Evolutionary conservation across 345 rosid species (phyloP).

Genomic region (Citrus unshiu): DNA sequence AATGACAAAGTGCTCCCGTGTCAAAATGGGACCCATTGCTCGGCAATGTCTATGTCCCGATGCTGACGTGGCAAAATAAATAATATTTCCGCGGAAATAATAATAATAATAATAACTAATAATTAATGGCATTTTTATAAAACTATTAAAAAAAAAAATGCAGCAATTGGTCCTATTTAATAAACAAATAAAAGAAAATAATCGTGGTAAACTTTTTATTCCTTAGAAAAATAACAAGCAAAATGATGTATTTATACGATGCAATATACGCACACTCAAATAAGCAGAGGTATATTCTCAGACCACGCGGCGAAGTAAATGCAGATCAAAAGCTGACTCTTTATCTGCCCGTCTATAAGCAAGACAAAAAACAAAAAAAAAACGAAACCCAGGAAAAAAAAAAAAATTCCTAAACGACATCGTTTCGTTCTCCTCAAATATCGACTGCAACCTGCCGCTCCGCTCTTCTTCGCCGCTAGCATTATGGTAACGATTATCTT

Average conservation of each 20-base stretch:
- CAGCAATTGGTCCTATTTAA: too few species aligned
- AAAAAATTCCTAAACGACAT: background rate
- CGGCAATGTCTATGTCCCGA: too few species aligned
- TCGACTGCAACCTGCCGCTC: background rate
- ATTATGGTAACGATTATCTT: background rate
- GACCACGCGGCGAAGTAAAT: background rate
- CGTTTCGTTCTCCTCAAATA: background rate
- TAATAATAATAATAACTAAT: too few species aligned
- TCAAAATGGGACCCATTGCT: background rate
- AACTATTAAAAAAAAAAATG: too few species aligned
- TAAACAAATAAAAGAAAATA: too few species aligned
- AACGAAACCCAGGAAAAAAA: background rate
- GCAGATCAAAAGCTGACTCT: constrained; percentile 3
- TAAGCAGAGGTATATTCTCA: background rate
- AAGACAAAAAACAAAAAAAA: background rate
- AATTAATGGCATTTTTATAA: too few species aligned
- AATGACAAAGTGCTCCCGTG: background rate
- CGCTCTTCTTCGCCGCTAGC: background rate
- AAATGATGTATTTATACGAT: too few species aligned
- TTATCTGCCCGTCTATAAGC: background rate
- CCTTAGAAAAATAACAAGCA: too few species aligned
- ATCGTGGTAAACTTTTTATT: too few species aligned
- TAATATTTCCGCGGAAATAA: too few species aligned
- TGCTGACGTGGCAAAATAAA: background rate
- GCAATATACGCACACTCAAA: background rate